Conservation (phyloP, 2,329 filamentous ascomycete genomes). For the Acrocalymma vagum region DNA sequence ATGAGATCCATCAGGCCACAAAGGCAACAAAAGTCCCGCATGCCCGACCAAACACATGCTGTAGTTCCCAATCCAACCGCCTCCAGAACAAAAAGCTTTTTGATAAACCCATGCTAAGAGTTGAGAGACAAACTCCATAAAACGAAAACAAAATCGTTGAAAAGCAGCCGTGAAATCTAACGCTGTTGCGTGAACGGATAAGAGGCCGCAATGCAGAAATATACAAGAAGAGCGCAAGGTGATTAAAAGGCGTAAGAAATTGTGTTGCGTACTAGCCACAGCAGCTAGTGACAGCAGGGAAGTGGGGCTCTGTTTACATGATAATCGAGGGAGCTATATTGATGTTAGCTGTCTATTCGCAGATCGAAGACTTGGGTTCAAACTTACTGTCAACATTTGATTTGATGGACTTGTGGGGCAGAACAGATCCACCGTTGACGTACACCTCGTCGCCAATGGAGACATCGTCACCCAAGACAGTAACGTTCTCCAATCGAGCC, state of each 20-base stretch:
- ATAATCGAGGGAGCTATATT: constrained; percentile 54
- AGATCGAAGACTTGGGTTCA: background rate
- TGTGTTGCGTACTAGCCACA: constrained; percentile 16
- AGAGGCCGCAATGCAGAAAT: constrained; percentile 36
- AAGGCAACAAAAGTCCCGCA: too few species aligned
- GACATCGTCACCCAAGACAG: constrained; percentile 96
- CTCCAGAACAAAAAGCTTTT: constrained; percentile 22
- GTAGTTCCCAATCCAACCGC: too few species aligned
- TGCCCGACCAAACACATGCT: too few species aligned
- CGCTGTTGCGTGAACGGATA: constrained; percentile 20
- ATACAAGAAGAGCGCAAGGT: constrained; percentile 43
- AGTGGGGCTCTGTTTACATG: constrained; percentile 47
- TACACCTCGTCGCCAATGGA: constrained; percentile 98
- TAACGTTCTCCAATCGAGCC: constrained; percentile 96
- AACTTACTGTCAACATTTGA: constrained; percentile 81
- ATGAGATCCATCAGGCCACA: too few species aligned
- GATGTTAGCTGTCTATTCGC: constrained; percentile 18
- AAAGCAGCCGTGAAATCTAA: constrained; percentile 14
- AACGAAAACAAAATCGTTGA: too few species aligned
- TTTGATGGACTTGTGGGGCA: constrained; percentile 99
- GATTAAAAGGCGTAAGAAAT: constrained; percentile 39
- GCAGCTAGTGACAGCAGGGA: constrained; percentile 12
- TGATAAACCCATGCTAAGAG: constrained; percentile 20
- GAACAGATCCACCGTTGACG: constrained; percentile 93
- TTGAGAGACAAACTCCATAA: constrained; percentile 19